Base-by-base conservation (phyloP, 2,329 filamentous ascomycete species). In the Coleophoma eucalyptorum region DNA sequence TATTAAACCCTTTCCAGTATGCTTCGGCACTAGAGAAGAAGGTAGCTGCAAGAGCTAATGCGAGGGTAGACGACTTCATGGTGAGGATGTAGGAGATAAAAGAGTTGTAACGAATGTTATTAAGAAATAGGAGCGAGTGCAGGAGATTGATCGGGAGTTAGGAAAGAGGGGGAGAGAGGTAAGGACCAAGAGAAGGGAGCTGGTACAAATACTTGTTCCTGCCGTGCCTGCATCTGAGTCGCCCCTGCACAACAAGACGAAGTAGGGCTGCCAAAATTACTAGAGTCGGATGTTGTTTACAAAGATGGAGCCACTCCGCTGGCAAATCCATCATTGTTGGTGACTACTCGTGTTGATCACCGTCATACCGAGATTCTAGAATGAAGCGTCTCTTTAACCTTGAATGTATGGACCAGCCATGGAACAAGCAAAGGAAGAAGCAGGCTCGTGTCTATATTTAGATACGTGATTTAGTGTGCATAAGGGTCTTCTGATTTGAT, bases 1-100 rank as follows among this genome's bases (percentile, higher is more conserved):
- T 60, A 55, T 73, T 74, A 60, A 74, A 72, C 21, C 71, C 71
- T 45, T 68, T 67, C 64, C 66, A 71, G 61, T 68, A 71, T 6
- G 69, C 71, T 31, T 55, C 54, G 21, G 62, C 59, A 34, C 59
- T 59, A 5, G 26, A 26, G 4, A 67, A 58, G 13, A 69, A 48
- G 34, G 62, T 54, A 38, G 65, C 60, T 46, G 64, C 62, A 48
- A 66, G 62, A 32, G 69, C 57, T 16, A 70, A 56, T 44, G 65
- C 58, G 50, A 65, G 46, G 20, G 58, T 48, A 15, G 48, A 37
- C 3, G 49, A 44, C 50, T 63, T 64, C 59, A 61, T 63, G 43
- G 42, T 52, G 49, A 41, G 20, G 33, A 31, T 33, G 8, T 5
- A 37, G n/a, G 35, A 37, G 19, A 35, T 16, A 45, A 44, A 35